Percentiles rank a stretch among this genome's conserved stretches.
Conservation (phyloP, 768 basidiomycete genomes). For the Lentinula raphanica region DNA sequence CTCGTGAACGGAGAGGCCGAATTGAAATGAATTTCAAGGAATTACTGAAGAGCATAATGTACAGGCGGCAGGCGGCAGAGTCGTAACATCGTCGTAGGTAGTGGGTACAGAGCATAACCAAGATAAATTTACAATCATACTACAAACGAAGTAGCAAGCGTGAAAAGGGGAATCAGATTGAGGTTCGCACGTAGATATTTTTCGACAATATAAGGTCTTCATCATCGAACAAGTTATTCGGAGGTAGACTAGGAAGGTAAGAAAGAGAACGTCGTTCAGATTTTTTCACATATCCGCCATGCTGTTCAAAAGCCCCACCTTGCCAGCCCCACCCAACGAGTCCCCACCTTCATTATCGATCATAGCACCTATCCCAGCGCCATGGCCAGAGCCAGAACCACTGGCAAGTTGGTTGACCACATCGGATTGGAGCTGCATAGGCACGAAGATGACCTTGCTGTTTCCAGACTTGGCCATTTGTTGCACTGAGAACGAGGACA, state of each 20-base stretch:
- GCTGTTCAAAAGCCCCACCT: slow-evolving; percentile 49
- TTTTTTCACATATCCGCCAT: slow-evolving; percentile 39
- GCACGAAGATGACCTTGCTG: slow-evolving; percentile 92
- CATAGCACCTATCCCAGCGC: slow-evolving; percentile 16
- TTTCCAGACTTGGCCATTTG: slow-evolving; percentile 87
- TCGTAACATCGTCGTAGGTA: not conserved
- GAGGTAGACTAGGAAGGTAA: not conserved
- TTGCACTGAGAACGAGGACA: slow-evolving; percentile 49
- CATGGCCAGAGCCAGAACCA: slow-evolving; percentile 19
- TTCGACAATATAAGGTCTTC: too few species aligned
- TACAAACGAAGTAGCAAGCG: not conserved
- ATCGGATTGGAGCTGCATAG: slow-evolving; percentile 84
- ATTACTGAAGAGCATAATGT: too few species aligned
- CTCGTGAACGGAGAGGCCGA: too few species aligned
- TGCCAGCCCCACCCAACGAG: slow-evolving; percentile 35
- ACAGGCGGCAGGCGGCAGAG: not conserved
- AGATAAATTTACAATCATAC: not conserved
- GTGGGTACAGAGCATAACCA: not conserved
- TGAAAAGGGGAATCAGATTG: not conserved
- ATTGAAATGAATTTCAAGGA: too few species aligned
- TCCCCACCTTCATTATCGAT: slow-evolving; percentile 36
- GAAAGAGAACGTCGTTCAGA: not conserved
- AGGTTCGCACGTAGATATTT: not conserved
- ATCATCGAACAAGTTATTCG: not conserved
- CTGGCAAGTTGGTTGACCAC: slow-evolving; percentile 43